A percentile compares a stretch with the other conserved stretches of the same genome.
These are phyloP conservation scores for Lepidium sativum DNA, from an alignment of 345 rosid species.

Conservation along the genomic window DNA sequence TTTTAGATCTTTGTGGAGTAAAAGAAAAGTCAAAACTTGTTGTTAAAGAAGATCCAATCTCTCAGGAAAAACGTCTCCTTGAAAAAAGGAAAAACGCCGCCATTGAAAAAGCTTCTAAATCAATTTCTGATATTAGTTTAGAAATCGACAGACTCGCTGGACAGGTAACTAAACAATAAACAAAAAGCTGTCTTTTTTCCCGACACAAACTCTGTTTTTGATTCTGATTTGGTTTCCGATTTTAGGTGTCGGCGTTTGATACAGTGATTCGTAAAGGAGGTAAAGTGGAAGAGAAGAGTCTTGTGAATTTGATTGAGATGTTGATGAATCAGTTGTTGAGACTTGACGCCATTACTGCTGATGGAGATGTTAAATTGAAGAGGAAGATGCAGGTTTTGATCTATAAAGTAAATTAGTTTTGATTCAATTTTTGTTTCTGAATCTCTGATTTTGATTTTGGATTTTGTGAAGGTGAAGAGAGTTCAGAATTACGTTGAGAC, in stretches of 20 bases:
- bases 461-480: slow-evolving; percentile 57
- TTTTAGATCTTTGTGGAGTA: slow-evolving; percentile 80
- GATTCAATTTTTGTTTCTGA: no score
- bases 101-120: slow-evolving; percentile 79
- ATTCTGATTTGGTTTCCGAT: not conserved
- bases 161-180: no score
- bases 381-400: slow-evolving; percentile 99
- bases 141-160: slow-evolving; percentile 87
- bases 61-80: slow-evolving; percentile 76
- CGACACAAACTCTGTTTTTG: not conserved
- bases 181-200: not conserved
- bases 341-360: slow-evolving; percentile 73
- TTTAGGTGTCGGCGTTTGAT: slow-evolving; percentile 78
- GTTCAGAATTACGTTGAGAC: slow-evolving; percentile 90
- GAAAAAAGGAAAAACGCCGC: slow-evolving; percentile 75
- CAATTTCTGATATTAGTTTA: slow-evolving; percentile 73
- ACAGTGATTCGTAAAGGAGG: slow-evolving; percentile 63
- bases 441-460: slow-evolving; percentile 6
- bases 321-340: slow-evolving; percentile 89
- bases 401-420: no score
- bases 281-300: slow-evolving; percentile 65
- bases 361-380: slow-evolving; percentile 87
- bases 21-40: slow-evolving; percentile 84
- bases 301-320: slow-evolving; percentile 61
- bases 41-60: slow-evolving; percentile 74